Percentiles rank a stretch among this genome's conserved stretches.
Evolutionary conservation across 345 rosid species (phyloP).

Genomic region (Brassica carinata): DNA sequence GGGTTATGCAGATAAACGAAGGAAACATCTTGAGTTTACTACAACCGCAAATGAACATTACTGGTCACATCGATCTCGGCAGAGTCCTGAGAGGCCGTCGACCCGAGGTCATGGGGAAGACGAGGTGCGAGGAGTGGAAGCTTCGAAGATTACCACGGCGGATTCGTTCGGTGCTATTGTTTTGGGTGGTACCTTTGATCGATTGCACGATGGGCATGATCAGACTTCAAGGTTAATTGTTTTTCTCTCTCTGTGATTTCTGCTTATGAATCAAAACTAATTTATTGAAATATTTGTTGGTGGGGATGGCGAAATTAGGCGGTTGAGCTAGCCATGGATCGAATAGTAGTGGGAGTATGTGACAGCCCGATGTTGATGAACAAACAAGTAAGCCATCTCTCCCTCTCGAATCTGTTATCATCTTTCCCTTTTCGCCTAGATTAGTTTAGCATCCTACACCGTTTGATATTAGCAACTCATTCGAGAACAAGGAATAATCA

Average conservation of each 20-base stretch:
- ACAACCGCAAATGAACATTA: too few species aligned
- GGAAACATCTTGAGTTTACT: too few species aligned
- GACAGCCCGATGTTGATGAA: constrained; percentile 80
- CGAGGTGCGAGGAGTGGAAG: constrained; percentile 13
- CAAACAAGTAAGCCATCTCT: constrained; percentile 53
- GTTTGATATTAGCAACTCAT: background rate
- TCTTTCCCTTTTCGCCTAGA: background rate
- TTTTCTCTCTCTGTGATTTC: background rate
- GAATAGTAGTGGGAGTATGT: constrained; percentile 78
- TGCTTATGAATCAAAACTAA: background rate
- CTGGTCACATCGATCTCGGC: too few species aligned
- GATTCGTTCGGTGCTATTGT: constrained; percentile 29
- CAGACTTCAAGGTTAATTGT: constrained; percentile 67
- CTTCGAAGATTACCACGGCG: constrained; percentile 45
- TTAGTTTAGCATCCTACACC: background rate
- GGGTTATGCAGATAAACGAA: too few species aligned
- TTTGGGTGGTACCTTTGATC: too few species aligned
- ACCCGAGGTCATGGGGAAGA: background rate
- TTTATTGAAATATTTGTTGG: background rate
- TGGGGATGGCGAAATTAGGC: constrained; percentile 45
- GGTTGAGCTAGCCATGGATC: constrained; percentile 62
- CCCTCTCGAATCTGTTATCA: background rate
- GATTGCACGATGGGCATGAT: constrained; percentile 23
- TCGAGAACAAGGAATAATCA: background rate
- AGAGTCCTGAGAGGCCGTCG: too few species aligned